Conservation (phyloP, 768 basidiomycete species). For the Lactarius sanguifluus region DNA sequence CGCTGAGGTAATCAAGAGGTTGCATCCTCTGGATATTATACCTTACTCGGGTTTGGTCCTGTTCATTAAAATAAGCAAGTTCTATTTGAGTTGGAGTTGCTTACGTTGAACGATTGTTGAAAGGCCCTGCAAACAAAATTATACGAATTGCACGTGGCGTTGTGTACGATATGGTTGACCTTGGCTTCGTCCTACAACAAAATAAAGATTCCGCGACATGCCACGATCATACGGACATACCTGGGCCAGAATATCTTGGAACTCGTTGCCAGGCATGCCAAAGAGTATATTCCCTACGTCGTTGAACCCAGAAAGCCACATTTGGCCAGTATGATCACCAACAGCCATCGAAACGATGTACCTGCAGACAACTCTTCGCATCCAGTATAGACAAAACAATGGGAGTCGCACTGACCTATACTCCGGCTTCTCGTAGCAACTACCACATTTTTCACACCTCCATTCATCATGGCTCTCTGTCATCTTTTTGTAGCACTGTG, state of each 20-base stretch:
- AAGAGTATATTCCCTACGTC: slow-evolving; percentile 80
- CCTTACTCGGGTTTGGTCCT: slow-evolving; percentile 82
- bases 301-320: slow-evolving; percentile 95
- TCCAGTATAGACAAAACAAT: neutral
- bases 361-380: slow-evolving; percentile 38
- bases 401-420: slow-evolving; percentile 59
- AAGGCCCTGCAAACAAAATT: slow-evolving; percentile 87
- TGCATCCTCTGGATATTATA: slow-evolving; percentile 75
- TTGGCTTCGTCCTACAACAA: slow-evolving; percentile 53
- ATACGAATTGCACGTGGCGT: slow-evolving; percentile 66
- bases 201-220: neutral
- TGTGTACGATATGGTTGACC: slow-evolving; percentile 59
- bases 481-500: slow-evolving; percentile 85
- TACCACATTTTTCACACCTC: slow-evolving; percentile 92
- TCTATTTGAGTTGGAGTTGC: slow-evolving; percentile 31
- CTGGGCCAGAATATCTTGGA: slow-evolving; percentile 74
- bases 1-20: slow-evolving; percentile 67
- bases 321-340: slow-evolving; percentile 83
- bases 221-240: slow-evolving; percentile 39
- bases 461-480: slow-evolving; percentile 63
- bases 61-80: slow-evolving; percentile 12
- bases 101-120: slow-evolving; percentile 81
- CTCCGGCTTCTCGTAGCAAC: slow-evolving; percentile 65
- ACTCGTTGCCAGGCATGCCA: slow-evolving; percentile 73
- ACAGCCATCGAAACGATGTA: slow-evolving; percentile 85